phyloP scores from a whole-genome alignment of 148 eudicot species.

The Dianthus caryophyllus region DNA sequence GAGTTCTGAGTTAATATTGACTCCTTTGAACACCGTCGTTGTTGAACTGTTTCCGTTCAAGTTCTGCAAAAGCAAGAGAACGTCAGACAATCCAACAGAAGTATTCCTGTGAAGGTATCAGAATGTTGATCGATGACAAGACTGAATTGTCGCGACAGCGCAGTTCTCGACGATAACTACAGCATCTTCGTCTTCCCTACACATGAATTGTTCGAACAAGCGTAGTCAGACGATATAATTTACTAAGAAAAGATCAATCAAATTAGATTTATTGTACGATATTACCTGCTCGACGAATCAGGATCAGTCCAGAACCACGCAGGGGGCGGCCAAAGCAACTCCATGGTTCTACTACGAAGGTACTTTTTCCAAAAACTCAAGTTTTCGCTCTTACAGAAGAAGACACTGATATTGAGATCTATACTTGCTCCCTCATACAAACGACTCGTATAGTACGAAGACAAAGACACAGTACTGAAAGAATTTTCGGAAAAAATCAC shows the following conservation, averaged over 20 bases:
- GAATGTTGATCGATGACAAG: neutral
- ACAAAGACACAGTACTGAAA: too few species aligned
- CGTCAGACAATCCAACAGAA: neutral
- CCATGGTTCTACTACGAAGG: neutral
- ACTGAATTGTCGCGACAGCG: constrained; percentile 4
- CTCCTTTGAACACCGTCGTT: too few species aligned
- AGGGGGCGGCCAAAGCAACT: constrained; percentile 19
- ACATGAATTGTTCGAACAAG: neutral
- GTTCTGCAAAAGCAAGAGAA: neutral
- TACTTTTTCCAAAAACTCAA: neutral
- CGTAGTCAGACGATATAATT: too few species aligned
- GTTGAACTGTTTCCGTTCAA: too few species aligned
- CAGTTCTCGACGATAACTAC: neutral
- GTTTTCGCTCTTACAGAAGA: neutral
- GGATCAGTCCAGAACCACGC: constrained; percentile 23
- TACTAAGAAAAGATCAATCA: too few species aligned
- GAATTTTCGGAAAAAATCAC: too few species aligned
- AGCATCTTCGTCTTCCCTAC: constrained; percentile 1
- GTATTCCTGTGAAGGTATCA: neutral
- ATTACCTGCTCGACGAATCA: constrained; percentile 2
- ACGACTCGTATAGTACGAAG: too few species aligned
- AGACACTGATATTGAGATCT: neutral
- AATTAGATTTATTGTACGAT: too few species aligned
- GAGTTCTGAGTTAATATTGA: neutral
- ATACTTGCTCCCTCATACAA: constrained; percentile 5